Base-by-base conservation (phyloP, 2,329 filamentous ascomycete species). In the Coniochaeta hoffmannii region DNA sequence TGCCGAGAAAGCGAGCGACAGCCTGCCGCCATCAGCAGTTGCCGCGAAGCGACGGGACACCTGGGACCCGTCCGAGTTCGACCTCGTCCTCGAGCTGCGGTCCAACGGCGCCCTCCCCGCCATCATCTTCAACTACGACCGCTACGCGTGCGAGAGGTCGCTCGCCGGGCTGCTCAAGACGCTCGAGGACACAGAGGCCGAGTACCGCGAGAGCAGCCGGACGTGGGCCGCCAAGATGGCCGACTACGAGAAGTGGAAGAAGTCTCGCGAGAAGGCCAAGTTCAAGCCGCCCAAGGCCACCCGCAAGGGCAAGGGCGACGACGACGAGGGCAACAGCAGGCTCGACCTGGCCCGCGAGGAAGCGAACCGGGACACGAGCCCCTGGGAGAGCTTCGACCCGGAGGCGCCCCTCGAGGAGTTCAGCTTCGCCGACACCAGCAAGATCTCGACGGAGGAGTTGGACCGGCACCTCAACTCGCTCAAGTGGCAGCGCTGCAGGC, bases 91-190 rank as follows among this genome's bases (percentile, higher is more conserved):
- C 15, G 77, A 83, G 31, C 73, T 91, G 1, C 79, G 89, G 17
- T 35, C 44, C 2, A 44, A 83, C 55, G 79, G 82, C 55, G 86
- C 85, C 0, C 74, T 93, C 1, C 89, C 88, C 0, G 88, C 86
- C 0, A 83, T 93, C 12, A 68, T 91, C 1, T 93, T 93, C 74
- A 89, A 89, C 64, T 93, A 89, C 61, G 86, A 91, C 60, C 82
- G 87, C 50, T 67, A 68, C 1, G 68, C 73, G 30, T 92, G 89
- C 62, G 87, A 90, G 66, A 66, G 68, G 10, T 79, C 87, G 28
- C 78, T 81, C 26, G 61, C 67, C 24, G 63, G 69, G 0, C 62
- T 91, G 0, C 65, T 86, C 1, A 61, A 68, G 0, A 73, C 82
- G 56, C 71, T 91, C 0, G 65, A 76, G 52, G 63, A 73, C 1